These are phyloP conservation scores for Hygrophorus russula DNA, from an alignment of 768 basidiomycete genomes.

Conservation along the genomic window DNA sequence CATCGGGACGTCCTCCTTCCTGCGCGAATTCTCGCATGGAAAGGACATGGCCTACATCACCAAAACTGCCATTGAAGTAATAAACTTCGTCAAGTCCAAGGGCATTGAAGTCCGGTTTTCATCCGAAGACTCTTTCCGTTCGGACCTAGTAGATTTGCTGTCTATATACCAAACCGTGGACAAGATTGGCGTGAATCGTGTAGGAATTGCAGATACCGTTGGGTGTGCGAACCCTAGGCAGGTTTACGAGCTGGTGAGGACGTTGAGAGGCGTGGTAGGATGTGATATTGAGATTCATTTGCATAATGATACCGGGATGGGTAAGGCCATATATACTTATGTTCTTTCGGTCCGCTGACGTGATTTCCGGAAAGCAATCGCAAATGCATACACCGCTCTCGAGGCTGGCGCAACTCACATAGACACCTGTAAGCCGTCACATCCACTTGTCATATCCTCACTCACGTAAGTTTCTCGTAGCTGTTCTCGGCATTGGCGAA, in stretches of 20 bases:
- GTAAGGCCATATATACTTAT: conserved; percentile 25
- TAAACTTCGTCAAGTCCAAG: conserved; percentile 99
- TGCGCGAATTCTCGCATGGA: conserved; percentile 98
- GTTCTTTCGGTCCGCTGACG: not conserved
- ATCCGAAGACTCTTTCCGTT: conserved; percentile 98
- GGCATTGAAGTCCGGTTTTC: conserved; percentile 99
- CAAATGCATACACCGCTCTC: conserved; percentile 95
- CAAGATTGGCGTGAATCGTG: conserved; percentile 97
- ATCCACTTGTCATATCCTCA: not conserved
- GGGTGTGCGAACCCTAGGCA: conserved; percentile 98
- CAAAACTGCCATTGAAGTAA: conserved; percentile 97
- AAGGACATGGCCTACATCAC: conserved; percentile 99
- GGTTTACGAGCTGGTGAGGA: conserved; percentile 96
- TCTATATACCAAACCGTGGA: conserved; percentile 99
- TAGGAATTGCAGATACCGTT: conserved; percentile 98
- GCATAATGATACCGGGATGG: conserved; percentile 98
- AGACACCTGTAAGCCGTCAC: conserved; percentile 67
- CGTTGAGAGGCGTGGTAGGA: conserved; percentile 87
- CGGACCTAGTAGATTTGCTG: conserved; percentile 95
- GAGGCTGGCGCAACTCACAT: conserved; percentile 99
- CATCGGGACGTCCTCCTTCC: conserved; percentile 98
- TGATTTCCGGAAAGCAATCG: conserved; percentile 53
- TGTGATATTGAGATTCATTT: conserved; percentile 98
- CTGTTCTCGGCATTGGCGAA: conserved; percentile 96
- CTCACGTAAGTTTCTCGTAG: conserved; percentile 22